Percentiles rank a stretch among this genome's conserved stretches.
These are phyloP conservation scores for Wakefieldia striispora DNA, from an alignment of 768 basidiomycete genomes.

Conservation along the genomic window DNA sequence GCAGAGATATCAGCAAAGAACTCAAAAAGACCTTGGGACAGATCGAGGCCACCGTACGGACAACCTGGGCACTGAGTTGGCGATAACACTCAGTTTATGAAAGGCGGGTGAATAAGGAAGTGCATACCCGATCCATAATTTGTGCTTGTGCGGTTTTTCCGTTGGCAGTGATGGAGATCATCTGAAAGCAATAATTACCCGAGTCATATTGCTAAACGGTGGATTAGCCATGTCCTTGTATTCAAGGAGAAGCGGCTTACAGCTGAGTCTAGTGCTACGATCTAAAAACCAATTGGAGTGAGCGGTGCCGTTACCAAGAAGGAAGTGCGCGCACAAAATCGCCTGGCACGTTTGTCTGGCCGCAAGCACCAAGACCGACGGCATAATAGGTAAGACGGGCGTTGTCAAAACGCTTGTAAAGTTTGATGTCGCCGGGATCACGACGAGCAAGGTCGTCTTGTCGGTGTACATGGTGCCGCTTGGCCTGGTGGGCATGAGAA, in stretches of 20 bases:
- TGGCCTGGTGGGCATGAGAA: conserved; percentile 21
- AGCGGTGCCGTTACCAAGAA: not conserved
- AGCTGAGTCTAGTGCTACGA: conserved; percentile 46
- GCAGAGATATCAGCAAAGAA: conserved; percentile 46
- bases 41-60: conserved; percentile 62
- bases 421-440: conserved; percentile 20
- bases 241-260: conserved; percentile 12
- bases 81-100: not conserved
- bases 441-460: conserved; percentile 24
- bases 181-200: conserved; percentile 56
- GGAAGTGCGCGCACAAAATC: conserved; percentile 34
- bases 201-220: conserved; percentile 50
- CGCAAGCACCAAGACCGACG: conserved; percentile 46
- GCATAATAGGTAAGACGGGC: conserved; percentile 39
- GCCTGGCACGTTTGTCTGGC: conserved; percentile 20
- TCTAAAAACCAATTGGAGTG: conserved; percentile 32
- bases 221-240: conserved; percentile 1
- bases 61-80: conserved; percentile 61
- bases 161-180: conserved; percentile 56
- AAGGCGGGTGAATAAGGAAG: not conserved
- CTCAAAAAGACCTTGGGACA: conserved; percentile 63
- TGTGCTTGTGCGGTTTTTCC: conserved; percentile 58
- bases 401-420: conserved; percentile 22
- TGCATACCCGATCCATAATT: conserved; percentile 59
- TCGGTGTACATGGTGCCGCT: conserved; percentile 23